These are phyloP conservation scores for Rhizopogon sp. DNA, from an alignment of 768 basidiomycete genomes.

Conservation along the genomic window DNA sequence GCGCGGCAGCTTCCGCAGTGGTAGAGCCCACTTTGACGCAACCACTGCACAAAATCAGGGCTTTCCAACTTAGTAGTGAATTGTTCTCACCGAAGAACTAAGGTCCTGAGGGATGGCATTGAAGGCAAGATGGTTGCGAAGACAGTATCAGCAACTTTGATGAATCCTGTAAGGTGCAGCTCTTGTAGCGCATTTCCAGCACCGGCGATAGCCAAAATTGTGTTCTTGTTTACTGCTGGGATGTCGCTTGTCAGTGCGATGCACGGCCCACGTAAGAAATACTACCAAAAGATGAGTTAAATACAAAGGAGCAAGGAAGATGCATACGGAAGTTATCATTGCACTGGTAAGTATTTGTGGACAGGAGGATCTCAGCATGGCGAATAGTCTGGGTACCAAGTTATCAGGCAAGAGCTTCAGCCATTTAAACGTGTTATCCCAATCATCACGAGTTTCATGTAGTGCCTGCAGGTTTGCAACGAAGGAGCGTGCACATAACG, in stretches of 20 bases:
- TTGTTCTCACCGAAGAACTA: slow-evolving; percentile 49
- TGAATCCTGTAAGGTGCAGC: slow-evolving; percentile 48
- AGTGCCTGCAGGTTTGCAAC: slow-evolving; percentile 38
- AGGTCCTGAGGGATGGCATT: slow-evolving; percentile 38
- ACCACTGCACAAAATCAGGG: slow-evolving; percentile 35
- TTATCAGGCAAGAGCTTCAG: slow-evolving; percentile 49
- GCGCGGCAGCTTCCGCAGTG: slow-evolving; percentile 40
- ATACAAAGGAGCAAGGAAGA: background rate
- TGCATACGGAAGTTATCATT: slow-evolving; percentile 49
- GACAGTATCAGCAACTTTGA: slow-evolving; percentile 43
- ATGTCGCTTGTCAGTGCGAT: slow-evolving; percentile 43
- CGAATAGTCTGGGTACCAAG: slow-evolving; percentile 45
- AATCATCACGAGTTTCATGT: slow-evolving; percentile 31
- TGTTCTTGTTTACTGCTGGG: slow-evolving; percentile 47
- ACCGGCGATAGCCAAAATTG: slow-evolving; percentile 39
- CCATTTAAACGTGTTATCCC: slow-evolving; percentile 35
- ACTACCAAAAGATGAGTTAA: slow-evolving; percentile 29
- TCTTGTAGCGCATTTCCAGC: slow-evolving; percentile 31
- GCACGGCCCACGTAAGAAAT: slow-evolving; percentile 52
- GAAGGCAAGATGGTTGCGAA: slow-evolving; percentile 47
- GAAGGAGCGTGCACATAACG: slow-evolving; percentile 48
- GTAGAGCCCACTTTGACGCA: slow-evolving; percentile 52
- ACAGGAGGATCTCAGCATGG: slow-evolving; percentile 42
- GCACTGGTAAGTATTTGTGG: slow-evolving; percentile 50
- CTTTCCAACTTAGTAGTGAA: background rate